Evolutionary conservation across 352 stramenopile species (phyloP).

Genomic region (Phytophthora pinifolia): DNA sequence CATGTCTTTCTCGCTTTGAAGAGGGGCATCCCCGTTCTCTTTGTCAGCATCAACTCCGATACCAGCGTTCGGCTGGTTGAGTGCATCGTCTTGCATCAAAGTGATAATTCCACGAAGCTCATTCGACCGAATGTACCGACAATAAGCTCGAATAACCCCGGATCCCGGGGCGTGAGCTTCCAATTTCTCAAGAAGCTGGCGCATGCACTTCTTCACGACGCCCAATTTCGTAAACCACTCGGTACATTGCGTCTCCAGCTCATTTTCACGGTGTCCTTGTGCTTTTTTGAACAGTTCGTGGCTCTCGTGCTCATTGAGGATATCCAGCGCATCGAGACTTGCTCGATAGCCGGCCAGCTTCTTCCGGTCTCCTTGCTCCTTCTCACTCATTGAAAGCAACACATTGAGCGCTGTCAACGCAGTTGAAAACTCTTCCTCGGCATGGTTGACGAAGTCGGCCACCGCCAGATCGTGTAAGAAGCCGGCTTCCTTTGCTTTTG

Average conservation of each 20-base stretch:
- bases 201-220: constrained; percentile 58
- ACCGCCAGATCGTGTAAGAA: constrained; percentile 73
- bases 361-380: constrained; percentile 42
- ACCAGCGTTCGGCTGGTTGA: neutral
- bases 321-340: constrained; percentile 68
- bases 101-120: constrained; percentile 36
- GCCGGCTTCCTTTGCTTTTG: constrained; percentile 37
- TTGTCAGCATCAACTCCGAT: neutral
- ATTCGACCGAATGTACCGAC: constrained; percentile 38
- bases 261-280: constrained; percentile 33
- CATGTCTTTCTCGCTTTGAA: neutral
- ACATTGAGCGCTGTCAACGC: constrained; percentile 76
- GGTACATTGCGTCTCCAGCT: constrained; percentile 35
- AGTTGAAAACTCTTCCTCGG: constrained; percentile 77
- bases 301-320: constrained; percentile 67
- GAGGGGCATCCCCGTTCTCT: neutral
- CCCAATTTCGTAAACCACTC: constrained; percentile 52
- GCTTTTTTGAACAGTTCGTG: constrained; percentile 45
- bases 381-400: constrained; percentile 71
- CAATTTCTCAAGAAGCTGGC: constrained; percentile 57
- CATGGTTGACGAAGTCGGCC: constrained; percentile 68
- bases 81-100: constrained; percentile 13
- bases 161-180: constrained; percentile 50
- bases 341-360: constrained; percentile 65
- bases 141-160: constrained; percentile 50